A percentile compares a stretch with the other conserved stretches of the same genome.
Conservation (phyloP, 495 filamentous ascomycete genomes). For the Trypethelium eluteriae region DNA sequence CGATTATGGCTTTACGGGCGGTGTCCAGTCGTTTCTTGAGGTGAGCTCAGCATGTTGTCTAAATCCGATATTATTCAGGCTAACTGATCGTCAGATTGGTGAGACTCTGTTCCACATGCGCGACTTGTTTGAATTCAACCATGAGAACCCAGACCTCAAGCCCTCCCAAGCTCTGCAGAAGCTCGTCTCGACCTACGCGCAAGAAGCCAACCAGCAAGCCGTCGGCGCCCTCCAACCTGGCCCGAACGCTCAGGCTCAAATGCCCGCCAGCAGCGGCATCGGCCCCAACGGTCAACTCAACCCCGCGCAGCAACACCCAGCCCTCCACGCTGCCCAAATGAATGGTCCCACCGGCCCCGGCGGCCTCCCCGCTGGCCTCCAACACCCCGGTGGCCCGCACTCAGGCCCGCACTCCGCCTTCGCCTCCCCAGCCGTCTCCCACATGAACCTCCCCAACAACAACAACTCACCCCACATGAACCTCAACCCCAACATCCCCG, state of each 20-base stretch:
- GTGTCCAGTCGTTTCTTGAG: constrained; percentile 34
- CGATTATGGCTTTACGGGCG: constrained; percentile 26
- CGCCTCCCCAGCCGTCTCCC: constrained; percentile 48
- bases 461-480: constrained; percentile 45
- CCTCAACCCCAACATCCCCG: constrained; percentile 13
- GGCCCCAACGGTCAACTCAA: constrained; percentile 23
- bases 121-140: constrained; percentile 32
- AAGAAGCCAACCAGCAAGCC: constrained; percentile 15
- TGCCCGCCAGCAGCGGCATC: constrained; percentile 12
- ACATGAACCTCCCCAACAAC: constrained; percentile 45
- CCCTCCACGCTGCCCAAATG: constrained; percentile 20
- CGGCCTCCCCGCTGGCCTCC: constrained; percentile 14
- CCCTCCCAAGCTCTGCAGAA: constrained; percentile 31
- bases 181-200: constrained; percentile 24
- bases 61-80: not conserved
- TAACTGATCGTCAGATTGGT: constrained; percentile 27
- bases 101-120: constrained; percentile 38
- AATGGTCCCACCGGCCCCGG: constrained; percentile 24
- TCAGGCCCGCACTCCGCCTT: constrained; percentile 37
- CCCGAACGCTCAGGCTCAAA: constrained; percentile 2
- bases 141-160: constrained; percentile 28
- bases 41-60: constrained; percentile 18
- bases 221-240: constrained; percentile 3
- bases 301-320: constrained; percentile 18
- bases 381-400: constrained; percentile 9